Conservation (phyloP, 176 grass and related monocot genomes). For the Eleusine coracana region DNA sequence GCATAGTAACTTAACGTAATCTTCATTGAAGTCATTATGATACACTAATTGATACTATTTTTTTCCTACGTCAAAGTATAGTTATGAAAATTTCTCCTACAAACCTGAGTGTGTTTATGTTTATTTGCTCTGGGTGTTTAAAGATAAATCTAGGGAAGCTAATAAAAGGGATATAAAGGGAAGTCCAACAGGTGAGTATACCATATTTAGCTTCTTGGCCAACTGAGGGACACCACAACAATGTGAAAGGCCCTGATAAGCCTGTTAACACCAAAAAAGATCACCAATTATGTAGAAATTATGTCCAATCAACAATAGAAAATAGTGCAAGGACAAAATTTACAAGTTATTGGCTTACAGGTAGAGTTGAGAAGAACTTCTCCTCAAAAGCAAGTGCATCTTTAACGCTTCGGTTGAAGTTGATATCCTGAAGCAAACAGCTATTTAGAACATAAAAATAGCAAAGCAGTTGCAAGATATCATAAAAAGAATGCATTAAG, state of each 20-base stretch:
- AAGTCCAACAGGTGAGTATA: constrained; percentile 39
- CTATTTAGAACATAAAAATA: constrained; percentile 37
- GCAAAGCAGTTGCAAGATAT: neutral
- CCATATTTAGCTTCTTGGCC: constrained; percentile 95
- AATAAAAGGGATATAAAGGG: constrained; percentile 24
- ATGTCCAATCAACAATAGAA: neutral
- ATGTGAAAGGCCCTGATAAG: constrained; percentile 88
- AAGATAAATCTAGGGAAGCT: constrained; percentile 2
- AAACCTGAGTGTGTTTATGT: neutral
- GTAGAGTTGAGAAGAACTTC: constrained; percentile 84
- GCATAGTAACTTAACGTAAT: no score
- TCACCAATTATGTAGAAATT: constrained; percentile 12
- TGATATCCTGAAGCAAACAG: constrained; percentile 77
- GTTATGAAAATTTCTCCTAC: neutral
- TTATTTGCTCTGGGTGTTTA: constrained; percentile 28
- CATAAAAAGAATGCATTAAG: neutral
- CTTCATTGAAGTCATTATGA: neutral
- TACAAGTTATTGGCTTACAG: constrained; percentile 50
- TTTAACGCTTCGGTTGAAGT: constrained; percentile 88
- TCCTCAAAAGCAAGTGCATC: constrained; percentile 89
- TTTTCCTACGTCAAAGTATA: constrained; percentile 26
- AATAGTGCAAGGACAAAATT: constrained; percentile 37
- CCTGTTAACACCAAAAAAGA: constrained; percentile 55
- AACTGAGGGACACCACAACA: constrained; percentile 92
- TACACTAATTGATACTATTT: constrained; percentile 15